Base-by-base conservation (phyloP, 2,329 filamentous ascomycete species). In the Monilinia polystroma region DNA sequence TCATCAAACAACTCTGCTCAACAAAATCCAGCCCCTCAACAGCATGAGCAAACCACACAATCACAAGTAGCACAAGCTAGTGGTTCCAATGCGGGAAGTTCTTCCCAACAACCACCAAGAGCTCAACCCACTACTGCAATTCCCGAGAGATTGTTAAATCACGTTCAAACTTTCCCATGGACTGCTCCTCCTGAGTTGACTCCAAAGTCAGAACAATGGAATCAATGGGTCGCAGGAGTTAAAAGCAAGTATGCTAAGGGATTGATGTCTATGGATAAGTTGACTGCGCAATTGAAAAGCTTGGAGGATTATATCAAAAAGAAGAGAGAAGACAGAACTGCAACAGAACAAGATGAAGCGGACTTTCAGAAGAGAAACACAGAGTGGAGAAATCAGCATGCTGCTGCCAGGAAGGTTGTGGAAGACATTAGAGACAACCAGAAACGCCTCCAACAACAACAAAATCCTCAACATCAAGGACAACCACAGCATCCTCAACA, bases 151-250 rank as follows among this genome's bases (percentile, higher is more conserved):
- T 56, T 86, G 47, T 70, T 82, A 66, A 76, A 80, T 6, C 82
- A 84, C 67, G 76, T 85, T 26, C 81, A 77, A 20, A 79, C 80
- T 65, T 81, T 85, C 71, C 78, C 78, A 2, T 85, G 82, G 70
- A 76, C 78, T 18, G 75, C 81, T 1, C 82, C 82, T 0, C 71
- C 78, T 0, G 75, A 78, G n/a, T 64, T 84, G 0, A 73, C 76
- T 0, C 79, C 81, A 20, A 76, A 79, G 3, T 76, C 78, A 0
- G 79, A 82, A n/a, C 77, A 79, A 5, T 77, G 78, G 1, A 69
- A 74, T 0, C 83, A 83, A 69, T 85, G 82, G 82, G 73, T 81
- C 2, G 77, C 80, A 10, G 81, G 84, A 1, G 76, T 80, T 43
- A 84, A 81, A 71, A 75, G 78, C 0, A 79, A 79, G 64, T 85